Percentiles rank a stretch among this genome's conserved stretches.
These are phyloP conservation scores for Sordaria brevicollis DNA, from an alignment of 495 filamentous ascomycete species.

Conservation along the genomic window DNA sequence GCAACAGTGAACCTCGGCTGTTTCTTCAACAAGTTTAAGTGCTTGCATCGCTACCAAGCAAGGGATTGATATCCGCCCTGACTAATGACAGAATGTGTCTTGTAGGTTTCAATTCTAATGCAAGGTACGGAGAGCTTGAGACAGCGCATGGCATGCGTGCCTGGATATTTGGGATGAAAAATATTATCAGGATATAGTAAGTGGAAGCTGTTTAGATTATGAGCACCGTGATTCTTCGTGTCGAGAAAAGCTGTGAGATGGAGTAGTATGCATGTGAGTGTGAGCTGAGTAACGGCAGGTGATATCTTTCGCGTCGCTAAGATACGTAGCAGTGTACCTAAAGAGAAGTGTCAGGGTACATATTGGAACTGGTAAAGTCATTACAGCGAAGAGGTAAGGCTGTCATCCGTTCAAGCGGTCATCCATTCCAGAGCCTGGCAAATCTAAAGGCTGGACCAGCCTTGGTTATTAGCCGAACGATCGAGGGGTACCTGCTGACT, in stretches of 20 bases:
- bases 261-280: no score
- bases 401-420: neutral
- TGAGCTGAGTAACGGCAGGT: no score
- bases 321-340: no score
- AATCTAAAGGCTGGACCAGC: neutral
- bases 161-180: neutral
- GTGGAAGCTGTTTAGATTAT: no score
- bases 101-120: neutral
- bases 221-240: no score
- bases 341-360: no score
- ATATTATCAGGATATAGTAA: no score
- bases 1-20: neutral
- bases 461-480: neutral
- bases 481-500: neutral
- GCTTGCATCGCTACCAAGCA: neutral
- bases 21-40: neutral
- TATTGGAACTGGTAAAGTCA: neutral
- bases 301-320: no score
- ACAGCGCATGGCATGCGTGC: neutral
- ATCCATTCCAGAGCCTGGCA: neutral
- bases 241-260: no score
- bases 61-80: neutral
- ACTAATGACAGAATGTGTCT: neutral
- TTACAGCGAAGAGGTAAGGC: neutral
- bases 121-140: neutral